Evolutionary conservation across 352 stramenopile species (phyloP).

Genomic region (Pythium monospermum): DNA sequence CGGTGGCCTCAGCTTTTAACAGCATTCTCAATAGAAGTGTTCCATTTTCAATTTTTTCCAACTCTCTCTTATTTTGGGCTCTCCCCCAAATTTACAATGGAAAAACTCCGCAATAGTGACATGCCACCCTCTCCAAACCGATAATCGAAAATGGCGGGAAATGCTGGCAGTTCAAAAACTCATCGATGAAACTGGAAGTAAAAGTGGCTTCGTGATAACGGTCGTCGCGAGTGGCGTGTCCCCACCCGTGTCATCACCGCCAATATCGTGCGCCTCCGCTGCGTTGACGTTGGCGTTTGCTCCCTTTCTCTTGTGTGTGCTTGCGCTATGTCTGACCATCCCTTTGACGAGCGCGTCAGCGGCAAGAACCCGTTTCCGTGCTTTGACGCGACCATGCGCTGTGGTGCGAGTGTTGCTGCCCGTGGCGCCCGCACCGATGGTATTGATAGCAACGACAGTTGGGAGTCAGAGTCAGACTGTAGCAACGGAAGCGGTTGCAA

Average conservation of each 20-base stretch:
- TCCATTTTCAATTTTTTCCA: neutral
- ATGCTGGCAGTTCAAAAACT: no score
- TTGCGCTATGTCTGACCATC: slow-evolving; percentile 21
- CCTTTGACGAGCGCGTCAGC: slow-evolving; percentile 40
- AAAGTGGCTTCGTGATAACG: slow-evolving; percentile 7
- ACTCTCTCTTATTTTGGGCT: no score
- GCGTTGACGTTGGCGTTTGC: neutral
- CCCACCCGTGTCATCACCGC: no score
- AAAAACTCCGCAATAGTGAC: no score
- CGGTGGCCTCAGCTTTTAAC: slow-evolving; percentile 77
- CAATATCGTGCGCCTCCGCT: neutral
- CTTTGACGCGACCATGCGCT: slow-evolving; percentile 35
- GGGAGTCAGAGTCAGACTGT: neutral
- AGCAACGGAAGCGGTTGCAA: neutral
- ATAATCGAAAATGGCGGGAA: slow-evolving; percentile 3
- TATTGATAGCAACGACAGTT: neutral
- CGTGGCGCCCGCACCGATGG: neutral
- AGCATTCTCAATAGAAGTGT: neutral
- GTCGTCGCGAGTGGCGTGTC: no score
- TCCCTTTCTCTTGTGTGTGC: neutral
- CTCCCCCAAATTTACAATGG: no score
- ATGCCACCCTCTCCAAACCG: neutral
- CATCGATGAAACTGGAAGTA: no score
- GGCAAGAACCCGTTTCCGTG: slow-evolving; percentile 42
- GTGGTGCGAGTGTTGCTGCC: slow-evolving; percentile 3